phyloP scores from a whole-genome alignment of 345 rosid genomes.

The Cardamine resedifolia region DNA sequence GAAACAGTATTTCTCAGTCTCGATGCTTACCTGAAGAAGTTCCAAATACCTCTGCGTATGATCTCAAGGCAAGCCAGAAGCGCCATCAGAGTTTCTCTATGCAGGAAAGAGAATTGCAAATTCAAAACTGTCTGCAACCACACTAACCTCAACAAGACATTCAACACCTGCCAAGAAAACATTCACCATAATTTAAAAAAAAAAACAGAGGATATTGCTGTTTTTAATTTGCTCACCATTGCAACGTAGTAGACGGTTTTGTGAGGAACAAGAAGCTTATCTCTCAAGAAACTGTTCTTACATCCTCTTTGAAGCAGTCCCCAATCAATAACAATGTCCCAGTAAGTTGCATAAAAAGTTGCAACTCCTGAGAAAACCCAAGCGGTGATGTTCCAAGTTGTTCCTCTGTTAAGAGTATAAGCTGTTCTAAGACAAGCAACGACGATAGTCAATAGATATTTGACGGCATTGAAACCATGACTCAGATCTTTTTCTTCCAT shows the following conservation, averaged over 20 bases:
- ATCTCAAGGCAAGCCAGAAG: conserved; percentile 68
- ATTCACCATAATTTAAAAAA: background rate
- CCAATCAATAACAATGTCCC: conserved; percentile 74
- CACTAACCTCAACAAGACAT: conserved; percentile 60
- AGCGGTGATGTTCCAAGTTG: conserved; percentile 45
- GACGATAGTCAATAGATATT: conserved; percentile 58
- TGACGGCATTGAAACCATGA: conserved; percentile 56
- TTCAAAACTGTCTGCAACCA: conserved; percentile 64
- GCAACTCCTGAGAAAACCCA: conserved; percentile 52
- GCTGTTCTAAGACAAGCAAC: conserved; percentile 65
- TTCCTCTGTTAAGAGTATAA: conserved; percentile 37
- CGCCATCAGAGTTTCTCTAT: conserved; percentile 42
- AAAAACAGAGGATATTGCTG: background rate
- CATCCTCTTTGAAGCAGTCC: conserved; percentile 60
- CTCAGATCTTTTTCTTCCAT: conserved; percentile 52
- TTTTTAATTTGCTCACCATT: conserved; percentile 45
- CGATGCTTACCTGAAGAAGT: conserved; percentile 55
- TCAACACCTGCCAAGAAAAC: conserved; percentile 41
- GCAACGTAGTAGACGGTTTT: conserved; percentile 52
- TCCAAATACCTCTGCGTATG: conserved; percentile 70
- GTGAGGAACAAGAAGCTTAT: conserved; percentile 60
- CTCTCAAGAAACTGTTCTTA: conserved; percentile 61
- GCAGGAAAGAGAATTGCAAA: conserved; percentile 38
- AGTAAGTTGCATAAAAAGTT: conserved; percentile 51
- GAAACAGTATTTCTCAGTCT: background rate